Base-by-base conservation (phyloP, 495 filamentous ascomycete genomes). In the Paragyromitra xinjiangensis region DNA sequence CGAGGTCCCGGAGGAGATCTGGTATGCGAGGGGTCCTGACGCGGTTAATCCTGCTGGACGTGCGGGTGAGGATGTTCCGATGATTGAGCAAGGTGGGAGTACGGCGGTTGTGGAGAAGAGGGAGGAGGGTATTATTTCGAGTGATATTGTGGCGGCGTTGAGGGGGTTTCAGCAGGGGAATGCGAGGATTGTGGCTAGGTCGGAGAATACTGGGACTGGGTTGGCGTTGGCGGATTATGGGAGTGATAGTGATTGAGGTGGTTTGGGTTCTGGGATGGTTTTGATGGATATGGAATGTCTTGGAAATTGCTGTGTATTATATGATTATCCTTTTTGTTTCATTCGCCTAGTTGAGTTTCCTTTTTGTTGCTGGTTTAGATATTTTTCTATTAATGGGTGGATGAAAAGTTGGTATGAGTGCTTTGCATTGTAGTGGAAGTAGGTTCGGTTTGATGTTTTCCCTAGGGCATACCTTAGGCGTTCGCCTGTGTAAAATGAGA, bases 1-100 rank as follows among this genome's bases (percentile, higher is more conserved):
- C 83, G 94, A 98, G 77, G 93, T 93, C 19, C 94, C 95, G 3
- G 95, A 99, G 84, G 92, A 96, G 80, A 91, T 98, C 22, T 97
- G 94, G 88, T 97, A 94, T 85, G 93, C 94, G 3, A 85, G 91
- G 64, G 89, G 88, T 0, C 83, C 83, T 8, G 88, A 89, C 74
- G 88, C 88, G 0, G 88, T 90, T 22, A 89, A 90, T 75, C 88
- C 88, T 1, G 82, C 84, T 12, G 89, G 89, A 0, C 82, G 89
- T 68, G 84, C 86, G 69, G 87, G 86, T 0, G 83, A 86, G 87
- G 73, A 85, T 81, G 59, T n/a, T 58, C 75, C 87, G 68, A 85
- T 89, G 86, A 83, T 89, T 55, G 88, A 89, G 75, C 80, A 77
- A 48, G 82, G 82, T 73, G 84, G 67, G 77, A 74, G 81, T 45